Base-by-base conservation (phyloP, 2,329 filamentous ascomycete genomes). In the Allantophomopsis lycopodina region DNA sequence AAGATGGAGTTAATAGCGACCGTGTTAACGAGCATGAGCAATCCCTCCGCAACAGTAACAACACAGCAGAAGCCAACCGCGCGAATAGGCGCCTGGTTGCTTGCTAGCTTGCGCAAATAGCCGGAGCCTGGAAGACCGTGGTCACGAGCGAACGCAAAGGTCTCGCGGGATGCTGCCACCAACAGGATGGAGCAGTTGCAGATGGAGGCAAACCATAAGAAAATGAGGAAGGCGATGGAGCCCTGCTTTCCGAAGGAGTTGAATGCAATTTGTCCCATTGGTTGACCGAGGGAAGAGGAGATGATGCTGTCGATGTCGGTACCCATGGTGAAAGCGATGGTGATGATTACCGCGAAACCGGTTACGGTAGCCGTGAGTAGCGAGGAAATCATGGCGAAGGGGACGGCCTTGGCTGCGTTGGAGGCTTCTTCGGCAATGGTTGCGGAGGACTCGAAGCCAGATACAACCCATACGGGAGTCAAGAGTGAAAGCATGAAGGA, bases 1-100 rank as follows among this genome's bases (percentile, higher is more conserved):
- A 57, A 55, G 38, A 55, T 49, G 14, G 52, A 52, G 48, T 60
- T 48, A 36, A 57, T 52, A 40, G 54, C 45, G 38, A 56, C 53
- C 17, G 52, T 50, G 37, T 55, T 56, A 32, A 56, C 47, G 40
- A 56, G 48, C 51, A 56, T 56, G 18, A 56, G 50, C 18, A 56
- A 51, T 4, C 54, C 54, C 47, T 56, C 54, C 12, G 42, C 23
- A 7, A 55, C 46, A 2, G 51, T 47, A 20, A 49, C 44, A 12
- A 52, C 15, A 4, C 50, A 52, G 10, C 52, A 50, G 38, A 56
- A 56, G 3, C 41, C 46, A 7, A 56, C 46, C 7, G 53, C 53
- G 11, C 54, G 51, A 11, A 49, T 48, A 7, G 54, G 54, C 0
- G 50, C 53, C 36, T 52, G 51, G 43, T 54, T 54, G 6, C 42